These are phyloP conservation scores for Psidium friedrichsthalianum DNA, from an alignment of 345 rosid species.

Conservation along the genomic window DNA sequence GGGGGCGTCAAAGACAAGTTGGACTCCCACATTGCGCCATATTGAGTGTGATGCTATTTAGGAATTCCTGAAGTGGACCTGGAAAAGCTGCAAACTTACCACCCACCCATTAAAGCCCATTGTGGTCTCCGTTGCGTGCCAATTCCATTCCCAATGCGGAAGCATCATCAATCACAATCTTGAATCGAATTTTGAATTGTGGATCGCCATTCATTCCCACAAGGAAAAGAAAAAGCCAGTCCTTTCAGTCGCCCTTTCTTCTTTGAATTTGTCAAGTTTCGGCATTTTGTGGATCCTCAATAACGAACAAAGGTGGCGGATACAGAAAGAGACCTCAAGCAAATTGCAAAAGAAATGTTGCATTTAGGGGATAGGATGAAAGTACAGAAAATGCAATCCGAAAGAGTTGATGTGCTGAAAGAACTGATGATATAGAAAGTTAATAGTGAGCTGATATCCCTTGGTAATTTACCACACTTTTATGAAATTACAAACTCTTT, in stretches of 20 bases:
- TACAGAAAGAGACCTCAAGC: too few species aligned
- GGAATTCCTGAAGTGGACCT: background rate
- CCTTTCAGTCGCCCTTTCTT: too few species aligned
- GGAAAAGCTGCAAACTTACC: background rate
- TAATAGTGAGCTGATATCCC: too few species aligned
- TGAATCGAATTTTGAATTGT: background rate
- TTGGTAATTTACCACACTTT: background rate
- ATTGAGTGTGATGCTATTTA: background rate
- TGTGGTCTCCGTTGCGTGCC: background rate
- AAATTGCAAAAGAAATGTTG: too few species aligned
- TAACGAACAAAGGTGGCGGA: too few species aligned
- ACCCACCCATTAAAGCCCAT: background rate
- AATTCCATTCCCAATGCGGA: background rate
- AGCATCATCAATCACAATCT: background rate
- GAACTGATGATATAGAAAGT: too few species aligned
- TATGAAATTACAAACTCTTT: background rate
- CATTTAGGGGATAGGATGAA: too few species aligned
- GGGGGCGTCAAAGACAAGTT: background rate
- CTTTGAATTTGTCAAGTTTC: too few species aligned
- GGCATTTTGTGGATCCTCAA: too few species aligned
- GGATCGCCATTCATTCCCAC: background rate
- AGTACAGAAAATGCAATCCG: too few species aligned
- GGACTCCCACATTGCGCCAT: background rate
- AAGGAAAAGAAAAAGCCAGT: background rate
- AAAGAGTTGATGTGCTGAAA: too few species aligned